Evolutionary conservation across 2,329 filamentous ascomycete species (phyloP).

Genomic region (Fusarium annulatum): DNA sequence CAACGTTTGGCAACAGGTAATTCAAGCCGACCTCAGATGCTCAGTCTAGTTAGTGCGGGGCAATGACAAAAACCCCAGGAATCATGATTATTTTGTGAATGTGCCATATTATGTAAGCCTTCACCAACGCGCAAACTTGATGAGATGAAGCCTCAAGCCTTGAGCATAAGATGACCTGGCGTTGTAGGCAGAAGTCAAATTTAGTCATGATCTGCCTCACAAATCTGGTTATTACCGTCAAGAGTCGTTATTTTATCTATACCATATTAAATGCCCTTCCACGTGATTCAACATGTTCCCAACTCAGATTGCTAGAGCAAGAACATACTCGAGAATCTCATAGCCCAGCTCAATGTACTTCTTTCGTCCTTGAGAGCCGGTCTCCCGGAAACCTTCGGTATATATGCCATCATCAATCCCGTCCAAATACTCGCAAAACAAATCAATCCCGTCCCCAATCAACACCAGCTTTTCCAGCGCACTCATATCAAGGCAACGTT

Average conservation of each 20-base stretch:
- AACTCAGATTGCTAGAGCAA: constrained; percentile 60
- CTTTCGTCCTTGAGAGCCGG: constrained; percentile 33
- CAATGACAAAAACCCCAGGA: constrained; percentile 6
- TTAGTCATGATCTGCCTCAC: background rate
- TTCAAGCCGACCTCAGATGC: constrained; percentile 2
- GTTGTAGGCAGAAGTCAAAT: background rate
- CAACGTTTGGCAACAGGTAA: background rate
- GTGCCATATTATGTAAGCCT: constrained; percentile 46
- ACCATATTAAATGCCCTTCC: background rate
- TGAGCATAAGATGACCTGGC: background rate
- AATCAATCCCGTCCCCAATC: constrained; percentile 47
- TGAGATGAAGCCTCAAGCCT: background rate
- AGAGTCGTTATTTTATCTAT: background rate
- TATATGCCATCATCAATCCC: constrained; percentile 59
- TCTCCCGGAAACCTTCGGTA: constrained; percentile 49
- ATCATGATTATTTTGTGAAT: constrained; percentile 43
- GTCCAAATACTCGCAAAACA: constrained; percentile 62
- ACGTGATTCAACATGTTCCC: background rate
- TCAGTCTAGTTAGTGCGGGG: constrained; percentile 27
- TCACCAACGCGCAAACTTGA: background rate
- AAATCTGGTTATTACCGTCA: background rate
- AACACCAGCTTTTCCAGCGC: constrained; percentile 57
- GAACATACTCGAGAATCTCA: constrained; percentile 63
- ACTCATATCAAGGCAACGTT: constrained; percentile 61
- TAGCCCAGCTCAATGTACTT: constrained; percentile 64